phyloP scores from a whole-genome alignment of 805 yeast species.

The Candida rishiriensis region DNA sequence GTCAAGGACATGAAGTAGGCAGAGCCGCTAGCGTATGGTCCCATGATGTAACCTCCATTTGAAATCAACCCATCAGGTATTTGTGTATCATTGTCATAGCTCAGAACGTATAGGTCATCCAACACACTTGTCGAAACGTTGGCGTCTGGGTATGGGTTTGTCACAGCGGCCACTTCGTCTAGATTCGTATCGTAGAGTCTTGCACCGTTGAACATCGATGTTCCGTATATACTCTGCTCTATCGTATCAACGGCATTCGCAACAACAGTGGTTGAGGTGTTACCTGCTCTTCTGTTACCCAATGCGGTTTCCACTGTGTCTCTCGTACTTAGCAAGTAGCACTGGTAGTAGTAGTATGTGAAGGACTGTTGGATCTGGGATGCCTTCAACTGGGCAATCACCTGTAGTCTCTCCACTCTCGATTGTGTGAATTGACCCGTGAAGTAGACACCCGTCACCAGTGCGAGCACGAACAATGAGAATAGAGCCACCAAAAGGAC shows the following conservation, averaged over 20 bases:
- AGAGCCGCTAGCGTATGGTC: conserved; percentile 53
- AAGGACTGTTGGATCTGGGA: conserved; percentile 72
- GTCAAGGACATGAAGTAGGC: conserved; percentile 68
- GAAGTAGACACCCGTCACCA: conserved; percentile 74
- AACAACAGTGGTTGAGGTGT: conserved; percentile 50
- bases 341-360: conserved; percentile 61
- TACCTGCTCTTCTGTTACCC: conserved; percentile 66
- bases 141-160: conserved; percentile 28
- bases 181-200: conserved; percentile 61
- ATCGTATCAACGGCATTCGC: conserved; percentile 40
- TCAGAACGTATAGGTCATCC: conserved; percentile 33
- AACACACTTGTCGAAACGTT: conserved; percentile 37
- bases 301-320: conserved; percentile 59
- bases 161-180: conserved; percentile 39
- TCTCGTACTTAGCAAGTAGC: conserved; percentile 57
- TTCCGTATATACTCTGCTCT: conserved; percentile 59
- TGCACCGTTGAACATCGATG: conserved; percentile 60
- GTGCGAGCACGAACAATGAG: conserved; percentile 62
- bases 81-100: conserved; percentile 7
- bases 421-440: conserved; percentile 55
- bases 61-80: conserved; percentile 41
- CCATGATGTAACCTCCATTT: conserved; percentile 50
- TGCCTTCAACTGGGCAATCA: conserved; percentile 77
- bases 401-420: conserved; percentile 66
- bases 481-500: conserved; percentile 66